A percentile compares a stretch with the other conserved stretches of the same genome.
These are phyloP conservation scores for Taphrina confusa DNA, from an alignment of 1,139 yeast genomes.

Conservation along the genomic window DNA sequence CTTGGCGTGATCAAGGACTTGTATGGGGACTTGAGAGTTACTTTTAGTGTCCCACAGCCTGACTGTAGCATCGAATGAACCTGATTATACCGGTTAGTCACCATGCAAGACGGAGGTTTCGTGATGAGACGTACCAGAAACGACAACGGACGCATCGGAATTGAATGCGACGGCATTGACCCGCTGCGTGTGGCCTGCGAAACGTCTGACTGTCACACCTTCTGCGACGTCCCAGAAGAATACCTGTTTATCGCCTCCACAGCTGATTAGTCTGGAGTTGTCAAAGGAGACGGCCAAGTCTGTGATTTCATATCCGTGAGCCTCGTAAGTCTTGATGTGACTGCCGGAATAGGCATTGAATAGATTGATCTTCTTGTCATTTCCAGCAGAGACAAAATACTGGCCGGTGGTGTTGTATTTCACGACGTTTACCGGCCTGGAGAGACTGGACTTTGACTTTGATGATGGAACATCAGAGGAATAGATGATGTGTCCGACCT, in stretches of 20 bases:
- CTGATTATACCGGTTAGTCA: too few relatives aligned
- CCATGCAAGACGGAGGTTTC: too few relatives aligned
- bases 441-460: background rate
- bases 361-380: slow-evolving; percentile 44
- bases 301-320: slow-evolving; percentile 47
- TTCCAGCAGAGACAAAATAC: slow-evolving; percentile 47
- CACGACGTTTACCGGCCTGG: slow-evolving; percentile 44
- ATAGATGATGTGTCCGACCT: slow-evolving; percentile 19
- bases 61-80: slow-evolving; percentile 46
- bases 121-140: slow-evolving; percentile 39
- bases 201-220: slow-evolving; percentile 43
- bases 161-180: slow-evolving; percentile 46
- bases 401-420: slow-evolving; percentile 44
- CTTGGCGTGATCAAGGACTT: slow-evolving; percentile 46
- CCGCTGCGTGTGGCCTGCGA: slow-evolving; percentile 45
- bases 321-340: slow-evolving; percentile 33
- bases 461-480: slow-evolving; percentile 11
- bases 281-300: slow-evolving; percentile 45
- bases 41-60: slow-evolving; percentile 48
- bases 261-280: slow-evolving; percentile 45
- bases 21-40: slow-evolving; percentile 44
- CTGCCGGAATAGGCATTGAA: slow-evolving; percentile 45
- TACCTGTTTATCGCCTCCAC: slow-evolving; percentile 48
- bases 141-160: slow-evolving; percentile 44
- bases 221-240: slow-evolving; percentile 47